phyloP scores from a whole-genome alignment of 2,329 filamentous ascomycete genomes.

The Verticillium klebahnii region DNA sequence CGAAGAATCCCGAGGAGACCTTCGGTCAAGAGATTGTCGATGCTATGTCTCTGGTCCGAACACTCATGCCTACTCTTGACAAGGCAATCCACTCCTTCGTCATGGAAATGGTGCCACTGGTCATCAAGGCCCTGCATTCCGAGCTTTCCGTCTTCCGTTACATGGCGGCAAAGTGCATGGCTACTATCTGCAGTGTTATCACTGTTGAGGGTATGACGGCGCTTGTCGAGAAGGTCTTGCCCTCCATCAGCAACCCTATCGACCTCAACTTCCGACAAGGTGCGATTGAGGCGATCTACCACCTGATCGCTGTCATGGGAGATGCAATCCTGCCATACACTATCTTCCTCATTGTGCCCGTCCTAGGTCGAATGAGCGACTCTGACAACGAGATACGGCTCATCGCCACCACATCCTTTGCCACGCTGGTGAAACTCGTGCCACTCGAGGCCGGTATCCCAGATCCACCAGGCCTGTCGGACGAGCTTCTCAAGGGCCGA shows the following conservation, averaged over 20 bases:
- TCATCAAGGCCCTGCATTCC: constrained; percentile 84
- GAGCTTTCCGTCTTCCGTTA: constrained; percentile 90
- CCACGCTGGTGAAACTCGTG: constrained; percentile 93
- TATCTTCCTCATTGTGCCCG: constrained; percentile 96
- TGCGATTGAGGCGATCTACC: constrained; percentile 91
- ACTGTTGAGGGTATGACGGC: constrained; percentile 94
- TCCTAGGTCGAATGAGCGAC: constrained; percentile 96
- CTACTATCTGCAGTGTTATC: constrained; percentile 95
- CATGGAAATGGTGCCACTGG: constrained; percentile 74
- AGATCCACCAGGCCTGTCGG: constrained; percentile 87
- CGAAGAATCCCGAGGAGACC: constrained; percentile 66
- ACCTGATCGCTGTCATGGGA: constrained; percentile 97
- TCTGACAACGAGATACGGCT: constrained; percentile 93
- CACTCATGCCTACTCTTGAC: constrained; percentile 87
- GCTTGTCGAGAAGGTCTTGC: constrained; percentile 86
- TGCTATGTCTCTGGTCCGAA: constrained; percentile 86
- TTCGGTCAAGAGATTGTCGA: constrained; percentile 93
- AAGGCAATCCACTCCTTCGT: constrained; percentile 72
- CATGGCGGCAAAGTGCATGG: constrained; percentile 94
- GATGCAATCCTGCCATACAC: constrained; percentile 94
- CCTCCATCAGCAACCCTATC: constrained; percentile 84
- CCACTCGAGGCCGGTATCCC: constrained; percentile 96
- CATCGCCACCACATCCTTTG: constrained; percentile 94
- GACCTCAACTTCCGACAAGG: constrained; percentile 89
- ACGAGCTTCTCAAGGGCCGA: constrained; percentile 81